phyloP scores from a whole-genome alignment of 192 early-diverging fungal species.

The Umbelopsis sp. region DNA sequence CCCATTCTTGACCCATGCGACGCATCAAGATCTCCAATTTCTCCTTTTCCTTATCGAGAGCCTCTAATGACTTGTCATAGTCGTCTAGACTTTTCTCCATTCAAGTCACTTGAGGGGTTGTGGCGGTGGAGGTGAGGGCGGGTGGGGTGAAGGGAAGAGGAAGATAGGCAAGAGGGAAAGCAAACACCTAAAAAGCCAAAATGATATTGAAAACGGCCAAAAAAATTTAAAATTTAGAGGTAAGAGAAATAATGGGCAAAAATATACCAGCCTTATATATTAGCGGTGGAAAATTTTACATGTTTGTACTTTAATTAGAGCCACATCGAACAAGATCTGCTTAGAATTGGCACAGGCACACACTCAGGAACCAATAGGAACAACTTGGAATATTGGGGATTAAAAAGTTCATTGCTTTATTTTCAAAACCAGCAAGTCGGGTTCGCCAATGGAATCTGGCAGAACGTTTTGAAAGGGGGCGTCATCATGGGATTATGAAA shows the following conservation, averaged over 20 bases:
- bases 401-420: not conserved
- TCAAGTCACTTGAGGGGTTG: conserved; percentile 1
- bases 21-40: conserved; percentile 36
- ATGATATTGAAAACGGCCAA: too few species aligned
- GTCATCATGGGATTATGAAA: not conserved
- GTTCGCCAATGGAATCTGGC: not conserved
- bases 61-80: conserved; percentile 42
- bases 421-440: not conserved
- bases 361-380: conserved; percentile 2
- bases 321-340: too few species aligned
- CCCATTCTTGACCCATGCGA: conserved; percentile 44
- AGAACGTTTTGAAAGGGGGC: not conserved
- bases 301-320: too few species aligned
- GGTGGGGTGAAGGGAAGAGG: not conserved
- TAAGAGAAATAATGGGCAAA: too few species aligned
- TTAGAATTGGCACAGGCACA: not conserved
- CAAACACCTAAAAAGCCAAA: too few species aligned
- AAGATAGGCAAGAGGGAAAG: not conserved
- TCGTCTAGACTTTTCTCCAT: conserved; percentile 28
- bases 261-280: too few species aligned
- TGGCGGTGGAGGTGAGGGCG: not conserved
- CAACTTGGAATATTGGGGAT: not conserved
- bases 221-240: too few species aligned
- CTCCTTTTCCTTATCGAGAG: conserved; percentile 34
- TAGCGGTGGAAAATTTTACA: too few species aligned